Conservation (phyloP, 305 asterid species). For the Solanum hybrid region DNA sequence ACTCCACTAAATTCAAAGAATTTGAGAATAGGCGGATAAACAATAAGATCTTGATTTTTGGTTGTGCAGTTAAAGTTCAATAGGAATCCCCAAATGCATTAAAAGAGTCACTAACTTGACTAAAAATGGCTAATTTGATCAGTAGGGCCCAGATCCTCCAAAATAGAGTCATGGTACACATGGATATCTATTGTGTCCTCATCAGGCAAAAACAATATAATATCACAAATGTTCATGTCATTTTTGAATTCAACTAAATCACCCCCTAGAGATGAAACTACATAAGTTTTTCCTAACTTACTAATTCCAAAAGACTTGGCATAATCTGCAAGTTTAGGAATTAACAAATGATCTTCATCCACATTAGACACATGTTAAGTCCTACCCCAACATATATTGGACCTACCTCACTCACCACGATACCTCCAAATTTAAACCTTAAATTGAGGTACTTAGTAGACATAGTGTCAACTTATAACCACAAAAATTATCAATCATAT, state of each 20-base stretch:
- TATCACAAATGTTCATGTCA: not conserved
- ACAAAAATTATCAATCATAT: not conserved
- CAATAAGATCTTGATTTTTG: not conserved
- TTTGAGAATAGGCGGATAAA: not conserved
- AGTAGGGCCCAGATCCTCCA: not conserved
- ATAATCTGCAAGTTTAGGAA: not conserved
- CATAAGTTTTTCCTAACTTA: not conserved
- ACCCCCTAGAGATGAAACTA: not conserved
- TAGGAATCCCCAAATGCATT: not conserved
- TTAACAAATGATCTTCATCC: too few species aligned
- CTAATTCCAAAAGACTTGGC: not conserved
- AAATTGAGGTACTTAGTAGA: not conserved
- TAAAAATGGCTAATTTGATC: not conserved
- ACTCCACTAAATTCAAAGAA: not conserved
- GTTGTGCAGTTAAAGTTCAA: not conserved
- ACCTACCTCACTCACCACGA: not conserved
- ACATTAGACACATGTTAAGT: not conserved
- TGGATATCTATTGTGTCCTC: not conserved
- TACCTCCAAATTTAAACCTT: not conserved
- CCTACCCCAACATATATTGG: not conserved
- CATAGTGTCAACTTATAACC: not conserved
- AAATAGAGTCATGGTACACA: not conserved
- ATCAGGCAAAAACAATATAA: not conserved
- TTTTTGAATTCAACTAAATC: too few species aligned
- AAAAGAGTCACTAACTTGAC: not conserved